Conservation (phyloP, 2,329 filamentous ascomycete genomes). For the Biscogniauxia marginata region DNA sequence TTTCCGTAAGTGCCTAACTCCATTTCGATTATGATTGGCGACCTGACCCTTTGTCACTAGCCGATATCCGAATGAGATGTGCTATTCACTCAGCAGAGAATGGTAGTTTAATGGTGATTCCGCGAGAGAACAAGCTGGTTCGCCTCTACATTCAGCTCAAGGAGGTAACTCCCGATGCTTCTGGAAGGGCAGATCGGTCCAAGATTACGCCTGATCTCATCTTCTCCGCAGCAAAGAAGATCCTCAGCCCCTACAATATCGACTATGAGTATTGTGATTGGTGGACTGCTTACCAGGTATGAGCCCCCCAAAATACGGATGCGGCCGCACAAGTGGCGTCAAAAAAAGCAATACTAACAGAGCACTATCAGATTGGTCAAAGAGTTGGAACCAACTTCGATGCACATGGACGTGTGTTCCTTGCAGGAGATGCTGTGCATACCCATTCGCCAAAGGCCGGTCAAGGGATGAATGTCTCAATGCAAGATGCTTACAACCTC, state of each 20-base stretch:
- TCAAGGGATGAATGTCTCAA: conserved; percentile 71
- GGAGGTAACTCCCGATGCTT: conserved; percentile 26
- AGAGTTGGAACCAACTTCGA: conserved; percentile 58
- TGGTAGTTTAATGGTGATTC: conserved; percentile 58
- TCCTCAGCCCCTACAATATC: conserved; percentile 61
- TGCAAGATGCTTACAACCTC: conserved; percentile 63
- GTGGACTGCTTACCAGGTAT: conserved; percentile 65
- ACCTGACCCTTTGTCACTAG: conserved; percentile 10
- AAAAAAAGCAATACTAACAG: neutral
- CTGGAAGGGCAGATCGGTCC: conserved; percentile 44
- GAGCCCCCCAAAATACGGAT: neutral
- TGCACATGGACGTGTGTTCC: conserved; percentile 59
- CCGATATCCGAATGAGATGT: conserved; percentile 53
- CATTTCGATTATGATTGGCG: neutral
- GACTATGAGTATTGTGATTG: conserved; percentile 62
- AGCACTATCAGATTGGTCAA: conserved; percentile 59
- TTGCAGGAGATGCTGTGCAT: conserved; percentile 66
- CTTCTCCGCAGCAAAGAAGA: conserved; percentile 55
- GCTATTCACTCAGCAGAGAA: conserved; percentile 50
- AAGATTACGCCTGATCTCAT: conserved; percentile 59
- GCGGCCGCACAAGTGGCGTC: neutral
- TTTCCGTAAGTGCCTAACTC: conserved; percentile 38
- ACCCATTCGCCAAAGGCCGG: conserved; percentile 61
- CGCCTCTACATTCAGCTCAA: conserved; percentile 58
- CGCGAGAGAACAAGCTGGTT: conserved; percentile 50